phyloP scores from a whole-genome alignment of 169 alveolate genomes.

The Plasmodium chabaudi region DNA sequence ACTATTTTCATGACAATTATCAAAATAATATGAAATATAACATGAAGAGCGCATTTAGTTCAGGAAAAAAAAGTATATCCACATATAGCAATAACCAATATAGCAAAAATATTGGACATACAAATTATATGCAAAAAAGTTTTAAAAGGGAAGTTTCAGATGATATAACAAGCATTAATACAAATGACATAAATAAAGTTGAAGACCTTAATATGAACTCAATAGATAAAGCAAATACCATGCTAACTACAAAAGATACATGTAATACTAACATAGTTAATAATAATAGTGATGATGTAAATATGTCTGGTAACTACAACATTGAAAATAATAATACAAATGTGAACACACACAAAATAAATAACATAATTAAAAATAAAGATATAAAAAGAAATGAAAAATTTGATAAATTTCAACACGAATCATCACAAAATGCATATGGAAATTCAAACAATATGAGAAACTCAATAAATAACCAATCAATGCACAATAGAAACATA shows the following conservation, averaged over 20 bases:
- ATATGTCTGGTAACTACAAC: constrained; percentile 6
- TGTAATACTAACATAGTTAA: neutral
- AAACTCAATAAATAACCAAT: constrained; percentile 7
- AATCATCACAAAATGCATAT: constrained; percentile 3
- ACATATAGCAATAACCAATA: constrained; percentile 16
- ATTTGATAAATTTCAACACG: constrained; percentile 10
- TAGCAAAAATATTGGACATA: constrained; percentile 16
- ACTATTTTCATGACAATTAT: constrained; percentile 29
- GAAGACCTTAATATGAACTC: constrained; percentile 18
- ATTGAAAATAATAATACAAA: constrained; percentile 16
- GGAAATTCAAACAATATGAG: constrained; percentile 21
- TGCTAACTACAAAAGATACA: constrained; percentile 8
- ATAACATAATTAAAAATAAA: constrained; percentile 22
- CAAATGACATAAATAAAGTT: constrained; percentile 10
- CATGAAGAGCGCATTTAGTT: constrained; percentile 25
- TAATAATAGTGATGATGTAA: constrained; percentile 9
- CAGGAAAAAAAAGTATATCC: constrained; percentile 26
- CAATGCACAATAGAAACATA: constrained; percentile 8
- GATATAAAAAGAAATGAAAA: constrained; percentile 29
- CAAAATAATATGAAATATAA: constrained; percentile 19
- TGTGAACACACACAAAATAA: constrained; percentile 14
- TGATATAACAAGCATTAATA: constrained; percentile 15
- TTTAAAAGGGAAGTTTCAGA: constrained; percentile 53
- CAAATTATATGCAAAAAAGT: constrained; percentile 2
- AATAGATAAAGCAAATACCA: constrained; percentile 18